These are phyloP conservation scores for Eutrema salsugineum DNA, from an alignment of 441 rosid species.

Conservation along the genomic window DNA sequence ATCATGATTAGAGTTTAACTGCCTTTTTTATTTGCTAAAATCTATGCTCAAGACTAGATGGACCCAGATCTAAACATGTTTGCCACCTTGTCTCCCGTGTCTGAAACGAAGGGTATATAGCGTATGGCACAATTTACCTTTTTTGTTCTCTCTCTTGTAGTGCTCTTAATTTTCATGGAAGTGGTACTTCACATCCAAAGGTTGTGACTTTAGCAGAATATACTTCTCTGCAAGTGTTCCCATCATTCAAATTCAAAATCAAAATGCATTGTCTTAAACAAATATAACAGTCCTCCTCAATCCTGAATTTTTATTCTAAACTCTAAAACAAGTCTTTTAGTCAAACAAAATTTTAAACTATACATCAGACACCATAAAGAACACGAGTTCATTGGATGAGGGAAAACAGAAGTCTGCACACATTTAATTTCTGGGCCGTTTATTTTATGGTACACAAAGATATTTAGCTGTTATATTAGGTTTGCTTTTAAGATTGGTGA, in stretches of 20 bases:
- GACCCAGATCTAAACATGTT: neutral
- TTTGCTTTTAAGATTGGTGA: neutral
- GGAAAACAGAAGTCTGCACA: neutral
- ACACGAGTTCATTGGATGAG: neutral
- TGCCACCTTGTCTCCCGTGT: neutral
- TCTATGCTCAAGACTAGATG: neutral
- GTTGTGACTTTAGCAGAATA: neutral
- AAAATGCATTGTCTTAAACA: neutral
- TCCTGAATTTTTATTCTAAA: neutral
- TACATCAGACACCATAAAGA: neutral
- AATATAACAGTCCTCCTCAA: neutral
- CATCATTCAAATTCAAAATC: neutral
- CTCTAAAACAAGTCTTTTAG: neutral
- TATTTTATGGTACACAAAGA: neutral
- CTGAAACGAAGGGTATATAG: neutral
- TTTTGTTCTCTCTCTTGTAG: neutral
- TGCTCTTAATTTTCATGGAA: neutral
- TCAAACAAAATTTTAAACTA: neutral
- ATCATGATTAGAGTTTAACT: neutral
- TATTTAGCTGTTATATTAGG: conserved; percentile 19
- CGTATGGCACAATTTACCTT: neutral
- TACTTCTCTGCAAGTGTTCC: neutral
- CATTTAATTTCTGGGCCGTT: neutral
- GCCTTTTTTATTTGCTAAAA: neutral
- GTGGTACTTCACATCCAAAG: neutral